Evolutionary conservation across 2,329 filamentous ascomycete genomes (phyloP).

Genomic region (Curvularia spicifera): DNA sequence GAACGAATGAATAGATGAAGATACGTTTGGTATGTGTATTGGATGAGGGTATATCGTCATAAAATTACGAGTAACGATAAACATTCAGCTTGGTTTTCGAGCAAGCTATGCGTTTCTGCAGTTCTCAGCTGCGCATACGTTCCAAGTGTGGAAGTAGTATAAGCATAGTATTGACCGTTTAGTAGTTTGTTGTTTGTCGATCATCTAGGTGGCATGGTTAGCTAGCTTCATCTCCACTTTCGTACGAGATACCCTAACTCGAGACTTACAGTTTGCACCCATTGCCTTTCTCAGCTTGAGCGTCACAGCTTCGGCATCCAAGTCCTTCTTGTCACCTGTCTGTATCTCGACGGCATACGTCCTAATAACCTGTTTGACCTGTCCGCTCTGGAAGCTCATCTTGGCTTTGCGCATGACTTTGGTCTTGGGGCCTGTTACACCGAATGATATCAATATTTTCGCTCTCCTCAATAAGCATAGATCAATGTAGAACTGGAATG

Average conservation of each 20-base stretch:
- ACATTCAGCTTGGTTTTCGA: not conserved
- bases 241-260: not conserved
- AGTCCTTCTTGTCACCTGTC: constrained; percentile 64
- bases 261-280: constrained; percentile 71
- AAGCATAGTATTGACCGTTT: constrained; percentile 2
- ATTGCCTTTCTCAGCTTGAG: constrained; percentile 68
- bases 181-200: constrained; percentile 32
- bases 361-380: constrained; percentile 67
- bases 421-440: constrained; percentile 51
- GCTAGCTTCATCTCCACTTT: not conserved
- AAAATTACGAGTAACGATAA: constrained; percentile 7
- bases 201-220: constrained; percentile 21
- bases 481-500: not conserved
- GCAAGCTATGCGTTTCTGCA: not conserved
- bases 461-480: not conserved
- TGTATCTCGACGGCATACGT: constrained; percentile 72
- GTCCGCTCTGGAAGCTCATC: constrained; percentile 70
- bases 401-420: constrained; percentile 74
- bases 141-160: not conserved
- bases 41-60: constrained; percentile 6
- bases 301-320: constrained; percentile 68
- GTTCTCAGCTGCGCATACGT: not conserved
- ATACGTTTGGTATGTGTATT: not conserved
- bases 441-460: not conserved
- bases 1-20: not conserved